phyloP scores from a whole-genome alignment of 352 stramenopile species.

The Lagenidium giganteum region DNA sequence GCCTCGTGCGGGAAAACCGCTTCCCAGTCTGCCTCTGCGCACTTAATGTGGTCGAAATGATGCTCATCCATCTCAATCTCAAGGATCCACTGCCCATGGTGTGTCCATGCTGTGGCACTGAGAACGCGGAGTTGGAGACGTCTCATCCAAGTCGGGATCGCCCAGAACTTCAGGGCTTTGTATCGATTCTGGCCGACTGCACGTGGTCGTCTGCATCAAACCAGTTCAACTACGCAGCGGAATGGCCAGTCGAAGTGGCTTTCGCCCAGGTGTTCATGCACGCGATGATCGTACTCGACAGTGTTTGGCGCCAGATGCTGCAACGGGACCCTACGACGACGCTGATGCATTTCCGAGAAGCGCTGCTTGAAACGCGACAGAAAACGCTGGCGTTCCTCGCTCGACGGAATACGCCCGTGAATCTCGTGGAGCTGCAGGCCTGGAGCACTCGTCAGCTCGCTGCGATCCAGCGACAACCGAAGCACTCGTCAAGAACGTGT shows the following conservation, averaged over 20 bases:
- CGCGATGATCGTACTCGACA: constrained; percentile 53
- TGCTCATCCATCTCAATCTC: constrained; percentile 63
- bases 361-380: constrained; percentile 41
- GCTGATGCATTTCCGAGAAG: constrained; percentile 60
- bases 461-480: no score
- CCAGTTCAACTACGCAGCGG: constrained; percentile 24
- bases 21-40: constrained; percentile 61
- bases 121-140: constrained; percentile 54
- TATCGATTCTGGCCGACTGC: constrained; percentile 36
- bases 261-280: constrained; percentile 58
- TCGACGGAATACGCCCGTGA: constrained; percentile 32
- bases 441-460: constrained; percentile 33
- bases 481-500: constrained; percentile 9
- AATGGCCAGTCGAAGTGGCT: constrained; percentile 44
- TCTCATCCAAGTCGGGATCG: constrained; percentile 41
- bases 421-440: constrained; percentile 37
- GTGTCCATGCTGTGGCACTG: constrained; percentile 66
- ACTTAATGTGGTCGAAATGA: constrained; percentile 62
- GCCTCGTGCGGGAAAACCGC: constrained; percentile 63
- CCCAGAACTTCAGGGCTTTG: constrained; percentile 51
- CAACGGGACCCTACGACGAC: constrained; percentile 39
- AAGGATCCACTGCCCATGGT: constrained; percentile 56
- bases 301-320: constrained; percentile 50
- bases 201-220: constrained; percentile 29
- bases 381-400: constrained; percentile 47